Evolutionary conservation across 116 monocot genomes (phyloP).

Genomic region (Zostera marina): DNA sequence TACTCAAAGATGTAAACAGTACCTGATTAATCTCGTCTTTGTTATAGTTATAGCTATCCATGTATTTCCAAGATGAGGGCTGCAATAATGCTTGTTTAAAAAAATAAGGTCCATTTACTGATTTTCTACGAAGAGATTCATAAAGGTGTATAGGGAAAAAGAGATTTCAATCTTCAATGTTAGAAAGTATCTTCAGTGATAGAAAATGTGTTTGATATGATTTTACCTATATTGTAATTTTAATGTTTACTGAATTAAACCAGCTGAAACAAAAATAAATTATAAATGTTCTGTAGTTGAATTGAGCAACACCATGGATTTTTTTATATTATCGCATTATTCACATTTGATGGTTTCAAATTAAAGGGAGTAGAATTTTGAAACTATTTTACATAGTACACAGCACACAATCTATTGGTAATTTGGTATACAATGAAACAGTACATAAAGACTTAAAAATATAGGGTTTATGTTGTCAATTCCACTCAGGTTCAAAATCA

Average conservation of each 20-base stretch:
- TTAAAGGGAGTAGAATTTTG: no score
- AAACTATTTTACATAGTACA: no score
- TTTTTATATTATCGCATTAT: not conserved
- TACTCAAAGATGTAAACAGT: not conserved
- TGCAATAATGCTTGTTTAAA: conserved; percentile 4
- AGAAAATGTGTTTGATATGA: not conserved
- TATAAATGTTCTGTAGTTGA: not conserved
- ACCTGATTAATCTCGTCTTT: conserved; percentile 79
- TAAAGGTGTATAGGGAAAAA: not conserved
- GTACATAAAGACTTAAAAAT: no score
- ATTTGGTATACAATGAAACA: no score
- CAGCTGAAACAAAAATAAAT: not conserved
- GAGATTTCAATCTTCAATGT: not conserved
- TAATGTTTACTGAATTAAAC: not conserved
- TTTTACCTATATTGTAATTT: not conserved
- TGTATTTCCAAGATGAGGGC: conserved; percentile 40
- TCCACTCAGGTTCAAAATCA: no score
- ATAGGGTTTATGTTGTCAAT: no score
- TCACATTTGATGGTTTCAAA: not conserved
- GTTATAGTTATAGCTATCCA: conserved; percentile 51
- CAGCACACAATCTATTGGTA: no score
- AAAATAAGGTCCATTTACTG: not conserved
- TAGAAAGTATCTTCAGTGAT: not conserved
- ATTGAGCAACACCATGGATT: not conserved
- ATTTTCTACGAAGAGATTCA: no score